phyloP scores from a whole-genome alignment of 2,329 filamentous ascomycete genomes.

The Ceratocystis harringtonii region DNA sequence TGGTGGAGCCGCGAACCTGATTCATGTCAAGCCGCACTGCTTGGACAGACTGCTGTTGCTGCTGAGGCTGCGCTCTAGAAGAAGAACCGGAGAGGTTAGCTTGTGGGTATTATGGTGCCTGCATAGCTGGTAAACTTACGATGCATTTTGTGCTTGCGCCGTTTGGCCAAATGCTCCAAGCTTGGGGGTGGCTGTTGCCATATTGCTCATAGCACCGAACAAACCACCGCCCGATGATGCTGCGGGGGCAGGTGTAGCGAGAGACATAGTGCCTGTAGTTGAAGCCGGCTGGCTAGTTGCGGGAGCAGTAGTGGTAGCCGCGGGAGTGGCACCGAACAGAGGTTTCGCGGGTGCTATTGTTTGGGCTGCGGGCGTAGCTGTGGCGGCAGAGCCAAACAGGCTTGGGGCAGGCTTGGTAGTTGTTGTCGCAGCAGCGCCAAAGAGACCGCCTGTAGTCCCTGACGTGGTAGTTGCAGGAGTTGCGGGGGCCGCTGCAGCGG shows the following conservation, averaged over 20 bases:
- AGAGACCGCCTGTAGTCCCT: constrained; percentile 26
- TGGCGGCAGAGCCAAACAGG: constrained; percentile 23
- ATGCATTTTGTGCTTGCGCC: background rate
- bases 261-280: background rate
- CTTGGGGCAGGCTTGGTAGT: constrained; percentile 22
- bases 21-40: constrained; percentile 66
- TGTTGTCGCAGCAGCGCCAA: constrained; percentile 23
- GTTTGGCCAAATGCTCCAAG: constrained; percentile 11
- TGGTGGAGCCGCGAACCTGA: constrained; percentile 71
- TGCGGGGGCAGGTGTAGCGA: constrained; percentile 6
- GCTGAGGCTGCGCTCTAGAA: constrained; percentile 10
- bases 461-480: constrained; percentile 17
- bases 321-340: constrained; percentile 15
- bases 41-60: constrained; percentile 42
- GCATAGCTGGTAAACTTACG: background rate
- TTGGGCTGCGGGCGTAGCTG: constrained; percentile 18
- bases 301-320: constrained; percentile 2
- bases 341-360: constrained; percentile 18
- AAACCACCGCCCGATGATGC: constrained; percentile 19
- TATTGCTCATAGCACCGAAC: constrained; percentile 10
- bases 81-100: background rate
- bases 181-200: background rate
- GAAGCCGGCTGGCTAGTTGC: constrained; percentile 17
- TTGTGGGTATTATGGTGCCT: background rate
- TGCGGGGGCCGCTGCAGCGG: background rate